Percentiles rank a stretch among this genome's conserved stretches.
phyloP scores from a whole-genome alignment of 768 basidiomycete species.

The Strobilomyces confusus region DNA sequence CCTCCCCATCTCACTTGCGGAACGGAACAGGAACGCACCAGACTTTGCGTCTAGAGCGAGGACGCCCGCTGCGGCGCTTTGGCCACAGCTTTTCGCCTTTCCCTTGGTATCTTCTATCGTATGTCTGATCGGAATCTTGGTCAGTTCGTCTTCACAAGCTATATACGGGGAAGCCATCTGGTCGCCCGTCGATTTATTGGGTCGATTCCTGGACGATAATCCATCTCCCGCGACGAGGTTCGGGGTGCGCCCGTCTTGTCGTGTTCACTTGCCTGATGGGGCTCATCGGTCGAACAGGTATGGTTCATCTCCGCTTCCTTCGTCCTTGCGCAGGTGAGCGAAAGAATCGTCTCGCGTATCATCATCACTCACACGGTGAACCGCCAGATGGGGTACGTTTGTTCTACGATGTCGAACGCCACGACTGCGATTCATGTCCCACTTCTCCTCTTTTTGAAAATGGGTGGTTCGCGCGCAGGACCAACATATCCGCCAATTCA shows the following conservation, averaged over 20 bases:
- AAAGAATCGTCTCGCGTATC: neutral
- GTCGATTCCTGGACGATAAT: slow-evolving; percentile 59
- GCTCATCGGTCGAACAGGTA: slow-evolving; percentile 38
- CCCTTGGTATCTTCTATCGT: slow-evolving; percentile 72
- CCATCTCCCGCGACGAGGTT: slow-evolving; percentile 66
- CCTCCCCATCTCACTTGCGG: slow-evolving; percentile 13
- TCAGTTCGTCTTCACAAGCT: slow-evolving; percentile 69
- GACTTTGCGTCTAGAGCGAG: slow-evolving; percentile 67
- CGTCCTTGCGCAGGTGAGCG: slow-evolving; percentile 65
- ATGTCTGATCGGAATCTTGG: slow-evolving; percentile 77
- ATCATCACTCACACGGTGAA: slow-evolving; percentile 8
- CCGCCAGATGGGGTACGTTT: slow-evolving; percentile 27
- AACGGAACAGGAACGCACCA: slow-evolving; percentile 55
- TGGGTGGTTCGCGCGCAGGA: slow-evolving; percentile 30
- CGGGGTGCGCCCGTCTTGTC: slow-evolving; percentile 37
- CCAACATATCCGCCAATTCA: slow-evolving; percentile 80
- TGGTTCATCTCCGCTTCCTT: slow-evolving; percentile 80
- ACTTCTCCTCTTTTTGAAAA: slow-evolving; percentile 5
- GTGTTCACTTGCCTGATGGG: neutral
- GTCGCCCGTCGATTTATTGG: slow-evolving; percentile 72
- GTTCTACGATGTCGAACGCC: neutral
- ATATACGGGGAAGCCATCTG: slow-evolving; percentile 78
- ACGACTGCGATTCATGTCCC: slow-evolving; percentile 16
- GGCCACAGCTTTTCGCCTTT: slow-evolving; percentile 66
- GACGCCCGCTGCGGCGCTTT: slow-evolving; percentile 53